Evolutionary conservation across 352 stramenopile species (phyloP), one percentile per base, ranked within the genome.

Genomic region (Pythium dissotocum): DNA sequence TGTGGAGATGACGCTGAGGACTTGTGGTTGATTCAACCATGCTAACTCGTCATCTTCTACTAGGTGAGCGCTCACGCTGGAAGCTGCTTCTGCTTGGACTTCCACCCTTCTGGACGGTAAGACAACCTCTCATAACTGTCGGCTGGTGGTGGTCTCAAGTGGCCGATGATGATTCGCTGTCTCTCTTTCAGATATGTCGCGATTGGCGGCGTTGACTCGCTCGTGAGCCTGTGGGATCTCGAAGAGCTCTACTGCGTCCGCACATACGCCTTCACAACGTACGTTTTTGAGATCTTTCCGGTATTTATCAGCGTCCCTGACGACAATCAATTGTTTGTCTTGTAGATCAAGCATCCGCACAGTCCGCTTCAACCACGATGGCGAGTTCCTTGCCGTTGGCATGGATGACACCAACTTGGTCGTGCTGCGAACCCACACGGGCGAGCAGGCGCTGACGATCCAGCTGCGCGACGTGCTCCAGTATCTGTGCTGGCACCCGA

Each of bases 231-330:
- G 3, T 95, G 87, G 87, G 87, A 95, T 62, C 67, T 95, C 21
- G 81, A 95, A 63, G 86, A 95, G 61, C 81, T 95, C 33, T 95
- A 89, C 72, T 95, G 87, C 71, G 77, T 88, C 8, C 87, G 88
- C 57, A 95, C 87, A 9, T 93, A 93, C 49, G 77, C 90, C 14
- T 81, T 91, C 32, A 93, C 87, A 61, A 87, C 80, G 85, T 93
- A 81, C 58, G 82, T 80, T 24, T 24, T 28, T 3, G 36, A 44
- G 6, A 42, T 38, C 42, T 35, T 42, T n/a, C 6, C 2, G 6
- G 18, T 63, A 12, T 21, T 32, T 56, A 30, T 33, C 6, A 33
- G 52, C 18, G 35, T 44, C 16, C 51, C 18, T 44, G 52, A 36
- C 30, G 49, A 12, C 18, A 54, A 30, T 71, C 16, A 44, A 32